A percentile compares a stretch with the other conserved stretches of the same genome.
Conservation (phyloP, 805 yeast genomes). For the Hemisphaericaspora nanyangensis region DNA sequence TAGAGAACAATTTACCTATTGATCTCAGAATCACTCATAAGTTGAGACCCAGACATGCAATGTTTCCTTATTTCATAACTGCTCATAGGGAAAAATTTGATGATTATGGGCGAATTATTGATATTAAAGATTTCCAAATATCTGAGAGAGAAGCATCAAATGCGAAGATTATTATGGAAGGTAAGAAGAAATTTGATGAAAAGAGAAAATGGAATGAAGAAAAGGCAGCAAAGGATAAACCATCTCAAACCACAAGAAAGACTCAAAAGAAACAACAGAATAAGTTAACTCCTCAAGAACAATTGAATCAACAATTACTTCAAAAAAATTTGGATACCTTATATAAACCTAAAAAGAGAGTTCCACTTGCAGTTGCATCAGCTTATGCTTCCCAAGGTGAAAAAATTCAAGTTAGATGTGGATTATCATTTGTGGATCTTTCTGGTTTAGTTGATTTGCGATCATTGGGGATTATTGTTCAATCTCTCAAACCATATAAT, state of each 20-base stretch:
- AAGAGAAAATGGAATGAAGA: constrained; percentile 14
- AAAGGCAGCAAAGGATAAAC: constrained; percentile 20
- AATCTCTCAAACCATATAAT: constrained; percentile 73
- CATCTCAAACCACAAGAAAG: constrained; percentile 13
- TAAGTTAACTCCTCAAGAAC: constrained; percentile 41
- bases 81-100: constrained; percentile 58
- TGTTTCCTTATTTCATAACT: constrained; percentile 65
- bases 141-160: constrained; percentile 48
- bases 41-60: constrained; percentile 49
- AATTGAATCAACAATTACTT: constrained; percentile 36
- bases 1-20: constrained; percentile 44
- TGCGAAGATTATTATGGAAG: constrained; percentile 31
- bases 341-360: constrained; percentile 48
- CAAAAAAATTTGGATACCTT: constrained; percentile 46
- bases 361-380: constrained; percentile 18
- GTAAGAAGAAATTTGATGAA: constrained; percentile 36
- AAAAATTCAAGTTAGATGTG: constrained; percentile 59
- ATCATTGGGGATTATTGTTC: constrained; percentile 73
- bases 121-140: constrained; percentile 57
- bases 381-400: constrained; percentile 12
- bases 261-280: constrained; percentile 14
- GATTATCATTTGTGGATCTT: constrained; percentile 71
- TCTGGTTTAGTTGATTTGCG: constrained; percentile 82
- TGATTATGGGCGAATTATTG: constrained; percentile 83
- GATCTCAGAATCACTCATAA: constrained; percentile 48